phyloP scores from a whole-genome alignment of 441 rosid genomes.

The Arabidopsis hybrid region DNA sequence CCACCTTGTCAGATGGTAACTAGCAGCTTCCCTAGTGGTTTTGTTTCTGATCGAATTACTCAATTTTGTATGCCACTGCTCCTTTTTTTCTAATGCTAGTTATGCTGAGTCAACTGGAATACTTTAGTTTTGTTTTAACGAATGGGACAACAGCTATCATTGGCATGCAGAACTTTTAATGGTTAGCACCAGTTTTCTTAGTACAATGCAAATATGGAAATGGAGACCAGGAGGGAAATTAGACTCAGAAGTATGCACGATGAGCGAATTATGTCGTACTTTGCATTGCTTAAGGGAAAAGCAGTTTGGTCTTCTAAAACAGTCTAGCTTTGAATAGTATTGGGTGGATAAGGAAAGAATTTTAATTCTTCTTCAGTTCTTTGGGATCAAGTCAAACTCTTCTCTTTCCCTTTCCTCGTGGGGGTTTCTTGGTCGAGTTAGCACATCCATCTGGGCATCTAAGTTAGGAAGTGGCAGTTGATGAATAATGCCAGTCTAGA shows the following conservation, averaged over 20 bases:
- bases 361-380: background rate
- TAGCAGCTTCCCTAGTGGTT: constrained; percentile 22
- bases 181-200: constrained; percentile 4
- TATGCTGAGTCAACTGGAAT: background rate
- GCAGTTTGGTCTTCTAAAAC: background rate
- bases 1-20: constrained; percentile 10
- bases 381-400: background rate
- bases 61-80: constrained; percentile 1
- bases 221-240: background rate
- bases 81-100: background rate
- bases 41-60: constrained; percentile 19
- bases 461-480: background rate
- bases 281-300: background rate
- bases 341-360: background rate
- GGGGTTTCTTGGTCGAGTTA: background rate
- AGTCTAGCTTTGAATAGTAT: constrained; percentile 2
- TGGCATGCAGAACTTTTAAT: background rate
- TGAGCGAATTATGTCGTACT: background rate
- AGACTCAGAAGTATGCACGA: background rate
- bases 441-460: background rate
- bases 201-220: background rate
- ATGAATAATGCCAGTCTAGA: background rate
- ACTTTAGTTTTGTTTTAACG: background rate
- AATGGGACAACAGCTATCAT: background rate
- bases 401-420: background rate